These are phyloP conservation scores for Tricladium varicosporioides DNA, from an alignment of 2,329 filamentous ascomycete species.

Conservation along the genomic window DNA sequence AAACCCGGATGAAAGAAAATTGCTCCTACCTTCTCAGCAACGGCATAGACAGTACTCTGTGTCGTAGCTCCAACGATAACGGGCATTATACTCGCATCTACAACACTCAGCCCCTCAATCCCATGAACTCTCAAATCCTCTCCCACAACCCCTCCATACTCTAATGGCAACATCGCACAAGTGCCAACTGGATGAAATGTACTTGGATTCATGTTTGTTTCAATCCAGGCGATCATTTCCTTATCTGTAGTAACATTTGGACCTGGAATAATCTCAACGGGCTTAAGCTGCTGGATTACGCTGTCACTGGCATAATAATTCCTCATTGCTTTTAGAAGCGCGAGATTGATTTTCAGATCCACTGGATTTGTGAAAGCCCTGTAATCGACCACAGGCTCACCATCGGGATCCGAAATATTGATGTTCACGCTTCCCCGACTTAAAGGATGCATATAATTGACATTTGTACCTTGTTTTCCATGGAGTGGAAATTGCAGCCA, in stretches of 20 bases:
- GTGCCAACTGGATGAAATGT: slow-evolving; percentile 39
- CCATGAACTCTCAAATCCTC: slow-evolving; percentile 18
- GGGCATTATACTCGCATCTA: slow-evolving; percentile 9
- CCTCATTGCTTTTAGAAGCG: neutral
- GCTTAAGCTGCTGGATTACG: slow-evolving; percentile 30
- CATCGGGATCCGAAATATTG: slow-evolving; percentile 26
- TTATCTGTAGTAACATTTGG: slow-evolving; percentile 23
- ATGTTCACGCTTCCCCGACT: slow-evolving; percentile 37
- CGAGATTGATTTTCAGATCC: slow-evolving; percentile 36
- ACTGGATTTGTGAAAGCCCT: slow-evolving; percentile 37
- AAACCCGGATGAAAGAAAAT: neutral
- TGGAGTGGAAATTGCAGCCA: slow-evolving; percentile 7
- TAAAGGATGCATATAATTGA: slow-evolving; percentile 23
- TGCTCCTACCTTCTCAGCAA: slow-evolving; percentile 7
- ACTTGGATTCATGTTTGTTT: slow-evolving; percentile 34
- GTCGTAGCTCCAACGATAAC: neutral
- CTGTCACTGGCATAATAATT: slow-evolving; percentile 12
- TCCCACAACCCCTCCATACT: slow-evolving; percentile 21
- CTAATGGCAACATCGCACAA: slow-evolving; percentile 14
- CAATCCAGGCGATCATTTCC: slow-evolving; percentile 28
- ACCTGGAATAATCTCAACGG: slow-evolving; percentile 34
- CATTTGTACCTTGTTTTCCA: neutral
- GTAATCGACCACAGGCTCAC: slow-evolving; percentile 35
- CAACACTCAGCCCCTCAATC: slow-evolving; percentile 16
- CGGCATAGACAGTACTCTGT: slow-evolving; percentile 1